Evolutionary conservation across 805 yeast genomes (phyloP), one percentile per base, ranked within the genome.

Genomic region (Saturnispora dispora): DNA sequence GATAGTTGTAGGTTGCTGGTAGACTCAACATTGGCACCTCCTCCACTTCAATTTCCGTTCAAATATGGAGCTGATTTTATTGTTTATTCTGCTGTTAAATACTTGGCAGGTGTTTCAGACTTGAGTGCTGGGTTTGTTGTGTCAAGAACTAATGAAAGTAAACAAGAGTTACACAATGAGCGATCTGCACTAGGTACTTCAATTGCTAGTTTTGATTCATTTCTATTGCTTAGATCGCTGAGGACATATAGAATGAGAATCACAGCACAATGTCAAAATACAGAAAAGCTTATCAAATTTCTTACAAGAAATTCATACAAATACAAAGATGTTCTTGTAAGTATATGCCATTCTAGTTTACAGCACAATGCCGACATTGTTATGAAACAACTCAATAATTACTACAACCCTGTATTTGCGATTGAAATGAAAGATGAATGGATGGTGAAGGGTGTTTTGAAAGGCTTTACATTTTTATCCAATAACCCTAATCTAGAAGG

Each of bases 1-100:
- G 73, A 74, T 5, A 76, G 79, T 2, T 60, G 64, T 32, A 41
- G 50, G 10, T 58, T 78, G 20, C 53, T 75, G 23, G 78, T 78
- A 2, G 82, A 78, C 62, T 72, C 81, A 10, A 78, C 82, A 0
- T 69, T 77, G 56, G 81, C 81, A 1, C 81, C 81, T 8, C 80
- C 80, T 8, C 81, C 81, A 10, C 64, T 77, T 44, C 81, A 73
- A 57, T 71, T 75, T 53, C 79, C 82, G 0, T 77, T 77, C 57
- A 61, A 66, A 25, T 70, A 68, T 56, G 80, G 79, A 4, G 81
- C 80, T 4, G 81, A 78, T 58, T 65, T 73, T 49, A 72, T 77
- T 5, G 70, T 78, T 61, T 79, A 77, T 58, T 74, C 79, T 6
- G 82, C 82, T 3, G 77, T 79, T 10, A 78, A 78, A 56, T 77